phyloP scores from a whole-genome alignment of 192 early-diverging fungal species.

The Piromyces sp. region DNA sequence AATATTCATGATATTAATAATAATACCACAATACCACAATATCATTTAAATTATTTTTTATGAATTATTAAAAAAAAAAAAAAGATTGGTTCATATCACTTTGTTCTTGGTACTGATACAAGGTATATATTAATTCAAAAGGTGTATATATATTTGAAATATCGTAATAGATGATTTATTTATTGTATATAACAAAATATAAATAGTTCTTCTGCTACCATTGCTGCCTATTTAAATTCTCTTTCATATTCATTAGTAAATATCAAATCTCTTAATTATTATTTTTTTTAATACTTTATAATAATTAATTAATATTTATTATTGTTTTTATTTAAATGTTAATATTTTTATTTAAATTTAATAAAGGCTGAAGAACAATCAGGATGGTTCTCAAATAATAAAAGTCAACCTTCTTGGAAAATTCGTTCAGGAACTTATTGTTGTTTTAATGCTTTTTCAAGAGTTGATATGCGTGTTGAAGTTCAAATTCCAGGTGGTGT shows the following conservation, averaged over 20 bases:
- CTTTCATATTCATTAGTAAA: slow-evolving; percentile 72
- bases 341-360: slow-evolving; percentile 28
- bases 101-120: slow-evolving; percentile 33
- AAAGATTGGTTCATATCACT: slow-evolving; percentile 61
- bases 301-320: not conserved
- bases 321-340: not conserved
- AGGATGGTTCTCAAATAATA: slow-evolving; percentile 13
- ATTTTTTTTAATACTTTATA: not conserved
- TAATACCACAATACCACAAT: too few relatives aligned
- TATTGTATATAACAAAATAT: slow-evolving; percentile 7
- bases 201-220: slow-evolving; percentile 79
- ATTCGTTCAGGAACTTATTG: slow-evolving; percentile 63
- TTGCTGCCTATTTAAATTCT: slow-evolving; percentile 96
- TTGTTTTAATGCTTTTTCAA: slow-evolving; percentile 93
- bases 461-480: slow-evolving; percentile 93
- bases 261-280: not conserved
- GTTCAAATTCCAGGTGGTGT: slow-evolving; percentile 97
- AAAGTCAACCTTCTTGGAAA: slow-evolving; percentile 26
- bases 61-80: too few relatives aligned
- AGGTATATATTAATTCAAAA: slow-evolving; percentile 5
- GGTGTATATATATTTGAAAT: too few relatives aligned
- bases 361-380: slow-evolving; percentile 26
- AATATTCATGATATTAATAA: too few relatives aligned
- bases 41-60: too few relatives aligned
- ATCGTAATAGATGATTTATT: too few relatives aligned